phyloP scores from a whole-genome alignment of 2,329 filamentous ascomycete species.

The Sordariomycetes sp. region DNA sequence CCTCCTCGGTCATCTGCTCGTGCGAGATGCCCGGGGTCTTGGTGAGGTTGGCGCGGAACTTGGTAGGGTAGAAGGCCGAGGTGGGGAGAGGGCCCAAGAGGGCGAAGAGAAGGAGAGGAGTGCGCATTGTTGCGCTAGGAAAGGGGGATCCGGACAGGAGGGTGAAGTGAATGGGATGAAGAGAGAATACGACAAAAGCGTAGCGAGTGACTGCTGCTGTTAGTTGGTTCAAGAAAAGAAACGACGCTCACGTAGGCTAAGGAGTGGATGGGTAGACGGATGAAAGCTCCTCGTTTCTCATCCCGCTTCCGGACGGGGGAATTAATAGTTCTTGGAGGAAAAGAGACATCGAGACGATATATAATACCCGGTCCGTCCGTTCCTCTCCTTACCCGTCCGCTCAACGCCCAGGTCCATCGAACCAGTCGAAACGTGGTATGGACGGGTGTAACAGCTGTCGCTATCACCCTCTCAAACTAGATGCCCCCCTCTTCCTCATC shows the following conservation, averaged over 20 bases:
- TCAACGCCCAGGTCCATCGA: background rate
- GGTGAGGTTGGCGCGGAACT: slow-evolving; percentile 8
- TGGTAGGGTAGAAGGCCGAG: slow-evolving; percentile 9
- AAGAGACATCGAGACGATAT: background rate
- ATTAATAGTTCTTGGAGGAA: background rate
- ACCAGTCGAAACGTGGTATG: background rate
- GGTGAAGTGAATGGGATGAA: background rate
- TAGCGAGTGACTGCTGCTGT: background rate
- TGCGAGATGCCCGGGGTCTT: slow-evolving; percentile 8
- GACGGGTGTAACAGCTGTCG: slow-evolving; percentile 3
- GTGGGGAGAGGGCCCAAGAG: background rate
- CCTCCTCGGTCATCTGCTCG: slow-evolving; percentile 8
- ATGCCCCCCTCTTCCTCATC: background rate
- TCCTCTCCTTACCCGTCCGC: background rate
- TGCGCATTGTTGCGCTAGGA: background rate
- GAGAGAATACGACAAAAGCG: background rate
- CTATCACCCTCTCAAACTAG: background rate
- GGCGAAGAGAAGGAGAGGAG: background rate
- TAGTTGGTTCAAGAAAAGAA: background rate
- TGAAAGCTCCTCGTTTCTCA: background rate
- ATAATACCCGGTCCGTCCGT: background rate
- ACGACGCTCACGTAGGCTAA: background rate
- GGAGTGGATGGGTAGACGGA: background rate
- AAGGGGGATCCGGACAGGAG: background rate
- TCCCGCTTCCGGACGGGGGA: background rate